Evolutionary conservation across 148 eudicot species (phyloP), one percentile per base, ranked within the genome.

Genomic region (Vaccinium vitisidaea): DNA sequence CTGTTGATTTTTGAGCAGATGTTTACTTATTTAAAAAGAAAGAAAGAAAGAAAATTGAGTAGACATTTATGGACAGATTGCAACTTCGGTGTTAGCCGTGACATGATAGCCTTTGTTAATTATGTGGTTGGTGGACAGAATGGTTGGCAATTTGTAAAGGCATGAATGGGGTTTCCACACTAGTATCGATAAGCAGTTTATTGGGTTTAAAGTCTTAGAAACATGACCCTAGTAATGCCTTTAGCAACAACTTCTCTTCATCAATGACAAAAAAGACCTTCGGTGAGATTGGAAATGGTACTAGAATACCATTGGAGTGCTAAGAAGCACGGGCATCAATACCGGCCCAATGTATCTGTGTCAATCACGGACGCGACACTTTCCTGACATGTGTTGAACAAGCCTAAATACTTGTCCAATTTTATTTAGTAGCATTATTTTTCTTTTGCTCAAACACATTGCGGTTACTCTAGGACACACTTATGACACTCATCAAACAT

Each of bases 171-270:
- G 4, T 25, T 69, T 69, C 39, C 43, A 39, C 43, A 39, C 43
- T 32, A 39, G 5, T 39, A 39, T 39, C 43, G 43, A 39, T 39
- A 2, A 39, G 43, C 70, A 23, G 0, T 63, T 63, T 8, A 4
- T n/a, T 0, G 30, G 70, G 27, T 6, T 63, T 63, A 23, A 67
- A 67, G 32, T 32, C 71, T 67, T 3, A 67, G 10, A 23, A 2
- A 8, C 14, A 1, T 9, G 71, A 67, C 14, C 14, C 32, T 67
- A 67, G 25, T 67, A 9, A n/a, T 63, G 70, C 30, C 70, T n/a
- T 21, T 63, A 65, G 32, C 8, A 59, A 59, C 36, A 67, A 67
- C 71, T 67, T 67, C 75, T 30, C 75, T 71, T 71, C 75, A 71
- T 30, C 46, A 32, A 48, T 71, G 21, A 58, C 3, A 14, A 14